These are phyloP conservation scores for Mrakia hoshinonis DNA, from an alignment of 768 basidiomycete species.

Conservation along the genomic window DNA sequence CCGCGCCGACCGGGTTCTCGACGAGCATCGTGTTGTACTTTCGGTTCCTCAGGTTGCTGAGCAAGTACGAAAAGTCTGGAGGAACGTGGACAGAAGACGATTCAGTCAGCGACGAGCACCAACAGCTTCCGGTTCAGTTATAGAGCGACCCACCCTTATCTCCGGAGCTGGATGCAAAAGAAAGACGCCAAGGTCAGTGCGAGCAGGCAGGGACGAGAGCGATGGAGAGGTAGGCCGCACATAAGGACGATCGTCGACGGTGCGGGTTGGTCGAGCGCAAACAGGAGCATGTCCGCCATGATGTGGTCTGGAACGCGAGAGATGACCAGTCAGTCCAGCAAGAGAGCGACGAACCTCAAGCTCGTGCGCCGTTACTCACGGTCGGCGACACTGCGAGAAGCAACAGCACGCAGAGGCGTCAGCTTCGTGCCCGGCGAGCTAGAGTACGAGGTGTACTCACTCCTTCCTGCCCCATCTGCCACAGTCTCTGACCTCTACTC, in stretches of 20 bases:
- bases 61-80: slow-evolving; percentile 19
- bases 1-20: slow-evolving; percentile 17
- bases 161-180: slow-evolving; percentile 8
- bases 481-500: too few relatives aligned
- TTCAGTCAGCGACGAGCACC: neutral
- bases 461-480: too few relatives aligned
- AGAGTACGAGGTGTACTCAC: too few relatives aligned
- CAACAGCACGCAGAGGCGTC: too few relatives aligned
- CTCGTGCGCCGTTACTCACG: neutral
- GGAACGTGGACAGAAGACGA: neutral
- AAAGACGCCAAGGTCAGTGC: too few relatives aligned
- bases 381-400: slow-evolving; percentile 3
- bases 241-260: slow-evolving; percentile 23
- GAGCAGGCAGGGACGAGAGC: neutral
- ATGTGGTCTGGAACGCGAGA: neutral
- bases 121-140: neutral
- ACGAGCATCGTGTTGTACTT: slow-evolving; percentile 11
- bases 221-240: neutral
- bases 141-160: neutral
- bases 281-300: slow-evolving; percentile 18
- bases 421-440: too few relatives aligned
- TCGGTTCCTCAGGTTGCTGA: slow-evolving; percentile 15
- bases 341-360: too few relatives aligned
- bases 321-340: neutral
- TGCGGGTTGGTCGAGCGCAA: slow-evolving; percentile 19